Conservation (phyloP, 2,329 filamentous ascomycete species). For the Truncatella angustata region DNA sequence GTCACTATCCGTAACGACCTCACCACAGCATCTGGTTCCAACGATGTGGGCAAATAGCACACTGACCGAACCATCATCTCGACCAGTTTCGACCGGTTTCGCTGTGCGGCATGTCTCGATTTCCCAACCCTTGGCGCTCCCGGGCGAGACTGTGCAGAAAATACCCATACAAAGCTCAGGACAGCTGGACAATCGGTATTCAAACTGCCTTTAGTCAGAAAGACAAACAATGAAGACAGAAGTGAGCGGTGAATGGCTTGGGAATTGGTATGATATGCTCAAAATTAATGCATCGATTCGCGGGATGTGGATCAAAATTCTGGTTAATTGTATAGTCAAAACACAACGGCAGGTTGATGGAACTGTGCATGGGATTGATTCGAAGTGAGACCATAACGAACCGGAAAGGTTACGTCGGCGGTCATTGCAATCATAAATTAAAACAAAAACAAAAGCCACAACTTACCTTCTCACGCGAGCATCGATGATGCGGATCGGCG, state of each 20-base stretch:
- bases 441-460: neutral
- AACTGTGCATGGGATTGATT: no score
- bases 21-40: slow-evolving; percentile 65
- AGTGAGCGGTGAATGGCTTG: neutral
- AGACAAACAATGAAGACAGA: neutral
- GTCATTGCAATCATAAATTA: no score
- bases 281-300: no score
- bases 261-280: no score
- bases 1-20: slow-evolving; percentile 67
- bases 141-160: slow-evolving; percentile 64
- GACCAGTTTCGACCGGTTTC: slow-evolving; percentile 57
- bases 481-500: slow-evolving; percentile 45
- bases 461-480: slow-evolving; percentile 53
- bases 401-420: no score
- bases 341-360: no score
- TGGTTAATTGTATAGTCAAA: no score
- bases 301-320: no score
- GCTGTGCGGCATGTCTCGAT: slow-evolving; percentile 54
- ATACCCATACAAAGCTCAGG: slow-evolving; percentile 77
- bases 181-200: slow-evolving; percentile 72
- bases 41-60: slow-evolving; percentile 77
- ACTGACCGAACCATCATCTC: slow-evolving; percentile 52
- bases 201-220: slow-evolving; percentile 50
- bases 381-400: no score
- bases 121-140: slow-evolving; percentile 43